Evolutionary conservation across 1,284 basidiomycete genomes (phyloP).

Genomic region (Austropuccinia psidii): DNA sequence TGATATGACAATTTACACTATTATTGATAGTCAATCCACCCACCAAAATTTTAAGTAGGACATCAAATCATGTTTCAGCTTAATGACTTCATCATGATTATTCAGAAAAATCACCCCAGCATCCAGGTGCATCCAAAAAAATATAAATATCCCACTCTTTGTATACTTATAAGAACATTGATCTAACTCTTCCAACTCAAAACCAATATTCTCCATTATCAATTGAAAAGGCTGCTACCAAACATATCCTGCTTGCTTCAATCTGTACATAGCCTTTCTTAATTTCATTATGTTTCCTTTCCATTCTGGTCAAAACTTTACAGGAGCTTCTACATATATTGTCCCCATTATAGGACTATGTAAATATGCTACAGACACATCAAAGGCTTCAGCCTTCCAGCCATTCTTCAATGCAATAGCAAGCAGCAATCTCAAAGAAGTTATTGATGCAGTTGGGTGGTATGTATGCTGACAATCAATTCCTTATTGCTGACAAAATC

Average conservation of each 20-base stretch:
- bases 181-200: background rate
- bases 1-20: too few relatives aligned
- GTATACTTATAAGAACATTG: background rate
- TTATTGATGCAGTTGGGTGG: background rate
- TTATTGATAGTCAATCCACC: background rate
- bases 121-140: background rate
- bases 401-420: background rate
- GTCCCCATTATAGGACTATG: background rate
- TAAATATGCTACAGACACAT: background rate
- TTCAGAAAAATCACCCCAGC: background rate
- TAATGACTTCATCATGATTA: background rate
- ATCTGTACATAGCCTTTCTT: background rate
- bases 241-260: background rate
- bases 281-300: background rate
- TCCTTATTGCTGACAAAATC: background rate
- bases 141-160: background rate
- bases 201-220: background rate
- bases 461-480: background rate
- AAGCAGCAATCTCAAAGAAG: background rate
- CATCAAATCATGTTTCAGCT: background rate
- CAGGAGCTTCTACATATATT: background rate
- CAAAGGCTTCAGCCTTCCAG: background rate
- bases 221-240: constrained; percentile 4
- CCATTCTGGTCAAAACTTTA: background rate
- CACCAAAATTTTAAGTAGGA: background rate